Base-by-base conservation (phyloP, 495 filamentous ascomycete genomes). In the Niebla homalea region DNA sequence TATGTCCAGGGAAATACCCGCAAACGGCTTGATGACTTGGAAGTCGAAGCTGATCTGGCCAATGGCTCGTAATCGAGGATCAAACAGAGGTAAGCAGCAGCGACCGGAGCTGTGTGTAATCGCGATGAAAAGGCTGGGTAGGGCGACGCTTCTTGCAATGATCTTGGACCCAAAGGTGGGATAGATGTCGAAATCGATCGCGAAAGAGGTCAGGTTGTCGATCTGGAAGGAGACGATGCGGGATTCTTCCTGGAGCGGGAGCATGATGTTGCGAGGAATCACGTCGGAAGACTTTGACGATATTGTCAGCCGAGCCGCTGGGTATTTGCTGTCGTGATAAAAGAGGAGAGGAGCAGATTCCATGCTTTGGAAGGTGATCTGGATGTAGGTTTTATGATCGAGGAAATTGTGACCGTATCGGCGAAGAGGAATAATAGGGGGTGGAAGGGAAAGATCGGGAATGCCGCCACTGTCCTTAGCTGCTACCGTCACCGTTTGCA, bases 371-470 rank as follows among this genome's bases (percentile, higher is more conserved):
- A 98, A 96, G 56, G 76, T 81, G 45, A 98, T 81, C 57, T 94
- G 85, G 4, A 98, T 76, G 49, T 95, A 90, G 0, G 89, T 90
- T 65, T 96, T 98, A 16, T 86, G 92, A 62, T 98, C 92, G 45
- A 98, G 70, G 72, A 97, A 98, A 64, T 97, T 98, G 68, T 98
- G 92, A 18, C 92, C 92, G 64, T 97, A 97, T 37, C 92, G 81
- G 47, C 89, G 76, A 26, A 96, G 69, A 14, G 92, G 92, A 56
- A 98, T 95, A 50, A 98, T 96, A 0, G 92, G 92, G 35, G 93
- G 92, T 40, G 92, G 92, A 4, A 98, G 75, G 54, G 85, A 85
- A n/a, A 98, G 76, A 52, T 85, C 79, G 1, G 92, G 92, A 46
- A 98, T 98, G 0, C 81, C 83, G 63, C 97, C 92, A 4, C 73